Evolutionary conservation across 148 eudicot genomes (phyloP), one percentile per base, ranked within the genome.

Genomic region (Tetragonia tetragonoides): DNA sequence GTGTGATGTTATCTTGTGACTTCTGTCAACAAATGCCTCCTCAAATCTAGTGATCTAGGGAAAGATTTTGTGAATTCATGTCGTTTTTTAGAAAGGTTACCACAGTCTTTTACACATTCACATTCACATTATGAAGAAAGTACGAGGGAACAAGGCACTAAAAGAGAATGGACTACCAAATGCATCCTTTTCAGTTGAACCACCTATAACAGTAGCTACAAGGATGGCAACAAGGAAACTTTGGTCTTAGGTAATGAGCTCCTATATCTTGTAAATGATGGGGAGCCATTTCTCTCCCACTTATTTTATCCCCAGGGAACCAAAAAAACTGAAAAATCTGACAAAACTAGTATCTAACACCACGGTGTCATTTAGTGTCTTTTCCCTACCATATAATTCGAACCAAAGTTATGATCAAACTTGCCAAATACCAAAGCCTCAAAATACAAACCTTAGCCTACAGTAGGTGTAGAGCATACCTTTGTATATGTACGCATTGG

Each of bases 401-500:
- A 54, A 28, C 34, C 34, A 28, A 28, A 28, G 34, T 28, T 28
- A 28, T 7, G 53, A 49, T 49, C 3, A 49, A 49, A 49, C 53
- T 49, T 56, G 60, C 60, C 60, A 56, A 17, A 16, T 18, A 17
- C n/a, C 5, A 60, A 17, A 20, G 1, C 64, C 64, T n/a, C 4
- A n/a, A n/a, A 60, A 17, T 28, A n/a, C 15, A 57, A 57, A 7
- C 62, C 17, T 16, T 57, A 3, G 11, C 11, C 21, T 57, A 3
- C 4, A 17, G 7, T 1, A 5, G 62, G 17, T 57, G 28, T 28
- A 60, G 28, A n/a, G 64, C 28, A 17, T 64, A 91, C 98, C 91
- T 94, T 94, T n/a, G 98, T 94, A 75, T 86, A 94, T 8, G 97
- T 90, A 70, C 97, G 90, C 73, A 94, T 83, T 5, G 91, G 88